Conservation (phyloP, 805 yeast genomes). For the Schwanniomyces pseudopolymorphus region DNA sequence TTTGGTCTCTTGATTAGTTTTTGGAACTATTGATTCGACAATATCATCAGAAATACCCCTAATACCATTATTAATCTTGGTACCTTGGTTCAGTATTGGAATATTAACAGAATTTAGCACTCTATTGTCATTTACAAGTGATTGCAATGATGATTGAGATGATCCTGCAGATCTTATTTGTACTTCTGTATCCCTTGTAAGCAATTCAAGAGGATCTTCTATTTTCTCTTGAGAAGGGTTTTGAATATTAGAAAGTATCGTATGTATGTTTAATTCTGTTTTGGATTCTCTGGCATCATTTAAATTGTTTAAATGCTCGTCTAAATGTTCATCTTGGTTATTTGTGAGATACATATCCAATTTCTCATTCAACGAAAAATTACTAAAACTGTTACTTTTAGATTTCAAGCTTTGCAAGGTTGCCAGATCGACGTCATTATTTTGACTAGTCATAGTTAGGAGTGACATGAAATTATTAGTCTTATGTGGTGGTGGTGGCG, state of each 20-base stretch:
- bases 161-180: constrained; percentile 32
- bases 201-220: constrained; percentile 34
- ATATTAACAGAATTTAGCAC: constrained; percentile 20
- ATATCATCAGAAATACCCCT: constrained; percentile 41
- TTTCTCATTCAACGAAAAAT: constrained; percentile 43
- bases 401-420: constrained; percentile 17
- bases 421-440: constrained; percentile 15
- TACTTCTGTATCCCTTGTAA: constrained; percentile 23
- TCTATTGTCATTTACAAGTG: constrained; percentile 29
- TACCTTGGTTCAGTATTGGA: constrained; percentile 21
- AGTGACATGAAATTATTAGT: constrained; percentile 8
- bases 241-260: constrained; percentile 30
- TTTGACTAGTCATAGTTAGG: constrained; percentile 6
- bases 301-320: constrained; percentile 34
- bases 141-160: constrained; percentile 41
- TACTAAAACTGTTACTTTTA: constrained; percentile 24
- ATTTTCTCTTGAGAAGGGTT: constrained; percentile 13
- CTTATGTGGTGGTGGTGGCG: constrained; percentile 29
- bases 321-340: constrained; percentile 18
- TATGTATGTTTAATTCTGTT: constrained; percentile 34
- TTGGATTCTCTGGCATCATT: constrained; percentile 22
- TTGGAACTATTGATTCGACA: constrained; percentile 34
- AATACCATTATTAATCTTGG: constrained; percentile 42
- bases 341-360: constrained; percentile 40
- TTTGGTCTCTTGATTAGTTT: constrained; percentile 5